Evolutionary conservation across 75 land plant species (phyloP), one percentile per base, ranked within the genome.

Genomic region (Selaginella tamariscina): DNA sequence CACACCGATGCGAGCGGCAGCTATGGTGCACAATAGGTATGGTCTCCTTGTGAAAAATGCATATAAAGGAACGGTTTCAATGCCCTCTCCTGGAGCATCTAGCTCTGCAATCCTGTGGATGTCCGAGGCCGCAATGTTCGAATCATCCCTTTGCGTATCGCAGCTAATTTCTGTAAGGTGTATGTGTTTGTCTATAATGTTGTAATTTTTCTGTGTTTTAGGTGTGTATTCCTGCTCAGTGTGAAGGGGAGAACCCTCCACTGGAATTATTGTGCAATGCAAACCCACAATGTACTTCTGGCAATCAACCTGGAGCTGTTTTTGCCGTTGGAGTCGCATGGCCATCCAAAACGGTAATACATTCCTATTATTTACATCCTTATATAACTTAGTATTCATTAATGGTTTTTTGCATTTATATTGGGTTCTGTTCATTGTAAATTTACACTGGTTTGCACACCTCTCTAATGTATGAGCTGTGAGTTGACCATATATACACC

Each of bases 341-440:
- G 70, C 80, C 89, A 69, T 92, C 87, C 63, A 67, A 69, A 64
- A 84, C 88, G 94, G 96, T 90, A 39, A 39, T n/a, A n/a, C n/a
- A n/a, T n/a, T n/a, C n/a, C n/a, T n/a, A n/a, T n/a, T n/a, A n/a
- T n/a, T n/a, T n/a, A n/a, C n/a, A n/a, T n/a, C n/a, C n/a, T n/a
- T n/a, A n/a, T n/a, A n/a, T n/a, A n/a, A n/a, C n/a, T n/a, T n/a
- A n/a, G n/a, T n/a, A n/a, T n/a, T n/a, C n/a, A n/a, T n/a, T n/a
- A n/a, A n/a, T n/a, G n/a, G n/a, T n/a, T n/a, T n/a, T n/a, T n/a
- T n/a, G n/a, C n/a, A n/a, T n/a, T n/a, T n/a, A n/a, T n/a, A n/a
- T n/a, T n/a, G n/a, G n/a, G n/a, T n/a, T n/a, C n/a, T n/a, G n/a
- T n/a, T n/a, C n/a, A n/a, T n/a, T n/a, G n/a, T n/a, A n/a, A n/a